A percentile compares a stretch with the other conserved stretches of the same genome.
These are phyloP conservation scores for Tricholoma terreum DNA, from an alignment of 768 basidiomycete genomes.

Conservation along the genomic window DNA sequence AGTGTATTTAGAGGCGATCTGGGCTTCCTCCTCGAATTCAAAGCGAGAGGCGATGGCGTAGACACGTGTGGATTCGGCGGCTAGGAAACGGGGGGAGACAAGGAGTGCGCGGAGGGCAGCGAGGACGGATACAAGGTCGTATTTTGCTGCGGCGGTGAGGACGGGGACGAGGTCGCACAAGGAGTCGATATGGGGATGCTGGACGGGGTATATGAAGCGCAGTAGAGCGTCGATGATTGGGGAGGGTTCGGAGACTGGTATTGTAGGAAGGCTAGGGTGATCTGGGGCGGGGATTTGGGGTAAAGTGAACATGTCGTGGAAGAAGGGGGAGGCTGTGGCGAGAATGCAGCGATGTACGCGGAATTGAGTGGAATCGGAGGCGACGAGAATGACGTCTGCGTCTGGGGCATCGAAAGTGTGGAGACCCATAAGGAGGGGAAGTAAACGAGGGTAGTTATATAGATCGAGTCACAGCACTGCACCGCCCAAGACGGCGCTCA, in stretches of 20 bases:
- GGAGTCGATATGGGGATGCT: slow-evolving; percentile 46
- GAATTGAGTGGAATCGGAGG: slow-evolving; percentile 46
- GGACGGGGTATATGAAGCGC: slow-evolving; percentile 60
- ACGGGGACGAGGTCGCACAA: slow-evolving; percentile 53
- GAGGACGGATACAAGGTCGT: slow-evolving; percentile 52
- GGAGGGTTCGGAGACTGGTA: slow-evolving; percentile 54
- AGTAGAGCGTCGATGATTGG: slow-evolving; percentile 48
- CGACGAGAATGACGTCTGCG: slow-evolving; percentile 53
- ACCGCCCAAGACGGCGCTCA: slow-evolving; percentile 11
- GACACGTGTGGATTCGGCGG: slow-evolving; percentile 52
- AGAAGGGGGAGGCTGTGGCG: slow-evolving; percentile 63
- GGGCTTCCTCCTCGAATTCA: slow-evolving; percentile 61
- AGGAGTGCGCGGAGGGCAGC: slow-evolving; percentile 49
- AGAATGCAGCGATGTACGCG: slow-evolving; percentile 62
- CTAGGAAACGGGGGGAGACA: slow-evolving; percentile 46
- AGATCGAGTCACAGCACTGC: not conserved
- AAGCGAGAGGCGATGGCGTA: slow-evolving; percentile 70
- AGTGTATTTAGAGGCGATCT: slow-evolving; percentile 56
- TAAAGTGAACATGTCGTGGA: slow-evolving; percentile 63
- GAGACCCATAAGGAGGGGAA: slow-evolving; percentile 9
- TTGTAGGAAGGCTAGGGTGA: slow-evolving; percentile 31
- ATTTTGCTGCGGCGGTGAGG: slow-evolving; percentile 58
- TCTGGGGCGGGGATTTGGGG: slow-evolving; percentile 41
- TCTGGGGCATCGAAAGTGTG: slow-evolving; percentile 43
- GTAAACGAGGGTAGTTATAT: not conserved